phyloP scores from a whole-genome alignment of 345 rosid species.

The Angophora floribunda region DNA sequence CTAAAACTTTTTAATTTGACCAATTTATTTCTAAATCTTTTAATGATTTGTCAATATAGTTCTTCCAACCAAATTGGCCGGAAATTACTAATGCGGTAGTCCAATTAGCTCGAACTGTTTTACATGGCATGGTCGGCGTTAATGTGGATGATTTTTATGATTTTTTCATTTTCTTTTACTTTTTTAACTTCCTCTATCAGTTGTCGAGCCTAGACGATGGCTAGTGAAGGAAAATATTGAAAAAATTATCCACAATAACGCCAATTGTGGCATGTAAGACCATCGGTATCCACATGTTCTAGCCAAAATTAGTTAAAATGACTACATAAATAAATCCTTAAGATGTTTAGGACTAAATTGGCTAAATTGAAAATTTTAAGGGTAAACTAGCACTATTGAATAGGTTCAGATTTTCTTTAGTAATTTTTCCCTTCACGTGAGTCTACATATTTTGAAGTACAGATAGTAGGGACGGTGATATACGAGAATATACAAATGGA shows the following conservation, averaged over 20 bases:
- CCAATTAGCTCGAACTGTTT: rapidly evolving
- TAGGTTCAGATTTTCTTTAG: too few relatives aligned
- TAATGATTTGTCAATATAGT: too few relatives aligned
- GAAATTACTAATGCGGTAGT: rapidly evolving
- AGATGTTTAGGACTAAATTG: rapidly evolving
- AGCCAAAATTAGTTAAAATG: rapidly evolving
- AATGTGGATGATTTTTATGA: not conserved
- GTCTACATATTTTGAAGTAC: not conserved
- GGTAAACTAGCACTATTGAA: not conserved
- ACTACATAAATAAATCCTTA: too few relatives aligned
- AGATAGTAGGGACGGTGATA: not conserved
- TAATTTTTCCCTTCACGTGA: not conserved
- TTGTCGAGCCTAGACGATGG: rapidly evolving
- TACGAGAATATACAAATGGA: not conserved
- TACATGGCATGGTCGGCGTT: rapidly evolving
- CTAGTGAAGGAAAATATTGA: not conserved
- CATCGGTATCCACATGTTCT: rapidly evolving
- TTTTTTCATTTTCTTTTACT: too few relatives aligned
- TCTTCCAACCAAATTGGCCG: not conserved
- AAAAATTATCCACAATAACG: too few relatives aligned
- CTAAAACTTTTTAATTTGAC: too few relatives aligned
- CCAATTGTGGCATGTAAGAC: not conserved
- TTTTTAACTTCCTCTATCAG: rapidly evolving
- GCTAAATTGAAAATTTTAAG: too few relatives aligned
- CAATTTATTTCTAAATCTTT: too few relatives aligned